Evolutionary conservation across 2,329 filamentous ascomycete genomes (phyloP).

Genomic region (Trichophyton simii): DNA sequence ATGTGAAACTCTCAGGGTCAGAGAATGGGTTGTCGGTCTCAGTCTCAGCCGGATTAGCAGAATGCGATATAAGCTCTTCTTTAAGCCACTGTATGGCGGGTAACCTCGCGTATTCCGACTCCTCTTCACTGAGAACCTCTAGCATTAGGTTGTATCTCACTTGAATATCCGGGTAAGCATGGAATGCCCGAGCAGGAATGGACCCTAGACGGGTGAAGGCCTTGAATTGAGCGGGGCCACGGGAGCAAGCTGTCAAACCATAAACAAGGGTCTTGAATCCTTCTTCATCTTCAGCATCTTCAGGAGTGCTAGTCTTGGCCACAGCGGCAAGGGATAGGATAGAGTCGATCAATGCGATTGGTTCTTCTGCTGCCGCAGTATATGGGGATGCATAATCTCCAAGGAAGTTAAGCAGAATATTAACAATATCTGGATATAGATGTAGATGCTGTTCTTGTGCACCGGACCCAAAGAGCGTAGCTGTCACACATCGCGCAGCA

Average conservation of each 20-base stretch:
- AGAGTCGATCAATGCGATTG: slow-evolving; percentile 42
- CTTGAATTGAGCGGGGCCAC: slow-evolving; percentile 18
- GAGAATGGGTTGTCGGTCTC: slow-evolving; percentile 20
- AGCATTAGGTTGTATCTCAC: slow-evolving; percentile 43
- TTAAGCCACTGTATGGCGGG: slow-evolving; percentile 50
- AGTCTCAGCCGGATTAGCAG: not conserved
- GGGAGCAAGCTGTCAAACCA: slow-evolving; percentile 28
- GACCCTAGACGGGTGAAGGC: slow-evolving; percentile 27
- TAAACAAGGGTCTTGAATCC: slow-evolving; percentile 43
- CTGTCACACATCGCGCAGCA: slow-evolving; percentile 39
- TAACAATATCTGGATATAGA: slow-evolving; percentile 43
- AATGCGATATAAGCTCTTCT: slow-evolving; percentile 34
- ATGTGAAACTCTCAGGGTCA: slow-evolving; percentile 24
- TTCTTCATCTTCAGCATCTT: slow-evolving; percentile 36
- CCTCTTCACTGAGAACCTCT: slow-evolving; percentile 43
- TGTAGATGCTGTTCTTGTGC: slow-evolving; percentile 28
- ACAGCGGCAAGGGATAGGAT: slow-evolving; percentile 41
- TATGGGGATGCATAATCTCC: slow-evolving; percentile 30
- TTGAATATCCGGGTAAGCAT: slow-evolving; percentile 41
- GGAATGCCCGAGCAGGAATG: slow-evolving; percentile 30
- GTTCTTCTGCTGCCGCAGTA: slow-evolving; percentile 17
- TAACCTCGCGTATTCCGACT: slow-evolving; percentile 43
- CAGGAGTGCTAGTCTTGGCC: slow-evolving; percentile 33
- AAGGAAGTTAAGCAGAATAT: slow-evolving; percentile 41
- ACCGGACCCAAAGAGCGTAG: slow-evolving; percentile 36